These are phyloP conservation scores for Cryoendolithus antarcticus DNA, from an alignment of 2,329 filamentous ascomycete species.

Conservation along the genomic window DNA sequence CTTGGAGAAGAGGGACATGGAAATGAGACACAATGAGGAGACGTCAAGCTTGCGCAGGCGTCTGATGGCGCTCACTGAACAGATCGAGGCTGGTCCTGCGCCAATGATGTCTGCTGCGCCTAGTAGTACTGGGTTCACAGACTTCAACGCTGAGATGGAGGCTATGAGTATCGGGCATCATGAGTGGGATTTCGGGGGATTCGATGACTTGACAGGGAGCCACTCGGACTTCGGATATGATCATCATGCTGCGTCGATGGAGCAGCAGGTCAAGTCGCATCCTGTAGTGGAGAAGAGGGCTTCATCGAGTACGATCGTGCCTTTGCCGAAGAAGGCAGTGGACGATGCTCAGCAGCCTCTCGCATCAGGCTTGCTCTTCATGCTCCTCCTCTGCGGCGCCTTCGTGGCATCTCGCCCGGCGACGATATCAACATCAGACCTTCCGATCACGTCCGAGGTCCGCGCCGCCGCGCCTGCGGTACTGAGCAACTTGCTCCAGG, in stretches of 20 bases:
- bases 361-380: slow-evolving; percentile 74
- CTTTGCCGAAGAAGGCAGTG: slow-evolving; percentile 28
- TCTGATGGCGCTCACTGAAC: slow-evolving; percentile 61
- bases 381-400: slow-evolving; percentile 92
- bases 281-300: slow-evolving; percentile 15
- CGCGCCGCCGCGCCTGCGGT: slow-evolving; percentile 65
- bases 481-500: slow-evolving; percentile 70
- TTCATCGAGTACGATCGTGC: slow-evolving; percentile 10
- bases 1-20: slow-evolving; percentile 84
- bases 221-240: slow-evolving; percentile 41
- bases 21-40: slow-evolving; percentile 78
- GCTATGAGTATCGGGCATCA: slow-evolving; percentile 64
- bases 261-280: slow-evolving; percentile 22
- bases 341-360: slow-evolving; percentile 41
- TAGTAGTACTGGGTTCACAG: slow-evolving; percentile 51
- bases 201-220: slow-evolving; percentile 25
- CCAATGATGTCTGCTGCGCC: slow-evolving; percentile 35
- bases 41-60: slow-evolving; percentile 86
- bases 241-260: slow-evolving; percentile 13
- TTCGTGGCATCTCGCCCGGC: slow-evolving; percentile 83
- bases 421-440: slow-evolving; percentile 52
- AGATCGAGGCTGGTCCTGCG: slow-evolving; percentile 47
- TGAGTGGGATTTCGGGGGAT: slow-evolving; percentile 71
- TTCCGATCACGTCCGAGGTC: slow-evolving; percentile 72
- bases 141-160: slow-evolving; percentile 71